Evolutionary conservation across 129 eudicot species (phyloP).

Genomic region (Lactuca sativa): DNA sequence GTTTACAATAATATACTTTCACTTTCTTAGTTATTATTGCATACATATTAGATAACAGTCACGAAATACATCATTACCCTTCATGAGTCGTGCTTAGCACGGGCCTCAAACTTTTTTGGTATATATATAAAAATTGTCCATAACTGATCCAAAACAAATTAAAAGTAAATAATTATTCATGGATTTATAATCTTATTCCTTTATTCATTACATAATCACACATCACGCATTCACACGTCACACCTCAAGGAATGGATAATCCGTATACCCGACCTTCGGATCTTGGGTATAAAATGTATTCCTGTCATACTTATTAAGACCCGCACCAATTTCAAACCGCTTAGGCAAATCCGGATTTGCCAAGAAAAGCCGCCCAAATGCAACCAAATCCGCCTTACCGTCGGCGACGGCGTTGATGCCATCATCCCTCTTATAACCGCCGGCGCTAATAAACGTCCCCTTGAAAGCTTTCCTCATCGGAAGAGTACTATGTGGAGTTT

Average conservation of each 20-base stretch:
- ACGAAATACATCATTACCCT: too few relatives aligned
- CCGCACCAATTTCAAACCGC: constrained; percentile 40
- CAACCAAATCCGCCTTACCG: constrained; percentile 33
- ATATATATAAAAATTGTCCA: too few relatives aligned
- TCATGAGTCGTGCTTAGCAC: too few relatives aligned
- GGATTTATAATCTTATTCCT: not conserved
- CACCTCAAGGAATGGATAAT: constrained; percentile 46
- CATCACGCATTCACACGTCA: constrained; percentile 11
- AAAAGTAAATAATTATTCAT: not conserved
- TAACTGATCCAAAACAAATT: not conserved
- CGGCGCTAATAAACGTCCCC: constrained; percentile 43
- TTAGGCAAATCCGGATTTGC: constrained; percentile 52
- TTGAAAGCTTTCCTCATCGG: constrained; percentile 43
- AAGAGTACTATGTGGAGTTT: constrained; percentile 28
- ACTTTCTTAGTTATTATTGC: too few relatives aligned
- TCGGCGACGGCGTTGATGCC: constrained; percentile 25
- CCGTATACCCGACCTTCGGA: constrained; percentile 42
- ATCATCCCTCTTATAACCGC: constrained; percentile 36
- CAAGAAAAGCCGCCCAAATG: constrained; percentile 44
- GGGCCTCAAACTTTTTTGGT: too few relatives aligned
- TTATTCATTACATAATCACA: too few relatives aligned
- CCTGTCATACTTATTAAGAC: constrained; percentile 34
- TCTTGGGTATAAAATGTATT: constrained; percentile 42
- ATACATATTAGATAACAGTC: too few relatives aligned
- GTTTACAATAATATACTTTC: too few relatives aligned